Evolutionary conservation across 169 alveolate species (phyloP).

Genomic region (Cryptosporidium ubiquitum): DNA sequence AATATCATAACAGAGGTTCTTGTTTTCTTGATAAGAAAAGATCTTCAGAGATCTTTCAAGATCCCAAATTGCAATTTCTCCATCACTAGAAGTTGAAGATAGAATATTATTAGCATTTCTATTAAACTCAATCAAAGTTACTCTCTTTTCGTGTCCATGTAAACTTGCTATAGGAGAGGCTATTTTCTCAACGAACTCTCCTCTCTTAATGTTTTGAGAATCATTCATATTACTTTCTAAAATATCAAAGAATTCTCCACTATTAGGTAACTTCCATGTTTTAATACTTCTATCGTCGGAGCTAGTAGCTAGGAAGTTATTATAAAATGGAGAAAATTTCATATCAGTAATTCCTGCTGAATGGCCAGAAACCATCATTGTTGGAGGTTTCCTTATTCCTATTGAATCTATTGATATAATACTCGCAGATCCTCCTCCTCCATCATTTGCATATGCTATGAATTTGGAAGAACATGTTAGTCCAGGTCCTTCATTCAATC

Average conservation of each 20-base stretch:
- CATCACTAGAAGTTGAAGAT: slow-evolving; percentile 49
- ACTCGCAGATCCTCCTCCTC: slow-evolving; percentile 73
- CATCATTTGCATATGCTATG: slow-evolving; percentile 72
- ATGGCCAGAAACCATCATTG: slow-evolving; percentile 61
- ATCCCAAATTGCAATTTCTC: slow-evolving; percentile 59
- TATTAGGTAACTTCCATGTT: slow-evolving; percentile 51
- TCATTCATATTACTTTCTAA: slow-evolving; percentile 35
- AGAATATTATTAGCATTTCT: slow-evolving; percentile 40
- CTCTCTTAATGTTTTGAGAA: slow-evolving; percentile 54
- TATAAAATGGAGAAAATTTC: slow-evolving; percentile 58
- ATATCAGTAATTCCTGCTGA: slow-evolving; percentile 69
- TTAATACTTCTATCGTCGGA: slow-evolving; percentile 59
- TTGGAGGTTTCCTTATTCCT: slow-evolving; percentile 70
- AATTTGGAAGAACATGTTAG: slow-evolving; percentile 57
- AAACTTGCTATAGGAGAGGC: slow-evolving; percentile 30
- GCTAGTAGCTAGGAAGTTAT: slow-evolving; percentile 50
- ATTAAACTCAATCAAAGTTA: slow-evolving; percentile 49
- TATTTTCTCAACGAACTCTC: slow-evolving; percentile 36
- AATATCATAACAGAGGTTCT: slow-evolving; percentile 48
- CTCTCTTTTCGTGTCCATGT: slow-evolving; percentile 71
- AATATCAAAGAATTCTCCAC: slow-evolving; percentile 55
- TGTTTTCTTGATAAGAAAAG: slow-evolving; percentile 31
- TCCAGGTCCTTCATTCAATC: slow-evolving; percentile 58
- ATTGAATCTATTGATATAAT: slow-evolving; percentile 51
- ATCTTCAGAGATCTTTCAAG: slow-evolving; percentile 38